phyloP scores from a whole-genome alignment of 2,329 filamentous ascomycete genomes.

The Trichoderma koningiopsis region DNA sequence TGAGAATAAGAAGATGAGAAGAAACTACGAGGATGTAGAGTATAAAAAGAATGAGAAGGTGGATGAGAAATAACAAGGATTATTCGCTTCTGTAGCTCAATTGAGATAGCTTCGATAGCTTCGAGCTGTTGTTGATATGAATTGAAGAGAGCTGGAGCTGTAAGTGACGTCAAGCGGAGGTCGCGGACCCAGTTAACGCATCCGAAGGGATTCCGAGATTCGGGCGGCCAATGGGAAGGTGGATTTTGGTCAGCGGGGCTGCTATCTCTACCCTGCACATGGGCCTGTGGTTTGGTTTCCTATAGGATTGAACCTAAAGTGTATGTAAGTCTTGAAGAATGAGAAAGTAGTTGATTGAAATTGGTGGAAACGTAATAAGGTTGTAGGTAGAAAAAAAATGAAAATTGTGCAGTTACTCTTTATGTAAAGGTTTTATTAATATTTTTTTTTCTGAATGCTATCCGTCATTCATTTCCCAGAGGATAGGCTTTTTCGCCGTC shows the following conservation, averaged over 20 bases:
- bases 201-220: constrained; percentile 15
- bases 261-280: neutral
- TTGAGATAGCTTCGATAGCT: neutral
- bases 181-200: neutral
- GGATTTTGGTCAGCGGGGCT: constrained; percentile 11
- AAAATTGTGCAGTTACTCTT: neutral
- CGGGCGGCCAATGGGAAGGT: neutral
- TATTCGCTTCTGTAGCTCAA: neutral
- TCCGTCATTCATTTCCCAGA: neutral
- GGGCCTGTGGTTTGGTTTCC: neutral
- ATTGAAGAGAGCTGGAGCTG: neutral
- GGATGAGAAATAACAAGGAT: neutral
- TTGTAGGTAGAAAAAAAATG: neutral
- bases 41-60: neutral
- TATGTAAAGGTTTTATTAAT: neutral
- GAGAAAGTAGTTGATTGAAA: neutral
- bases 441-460: neutral
- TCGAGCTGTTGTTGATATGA: neutral
- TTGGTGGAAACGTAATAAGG: neutral
- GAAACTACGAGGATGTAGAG: no score
- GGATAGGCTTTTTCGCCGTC: neutral
- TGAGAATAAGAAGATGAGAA: neutral
- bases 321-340: neutral
- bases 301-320: neutral
- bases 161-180: constrained; percentile 12